Conservation (phyloP, 2,329 filamentous ascomycete genomes). For the Microsporum canis region DNA sequence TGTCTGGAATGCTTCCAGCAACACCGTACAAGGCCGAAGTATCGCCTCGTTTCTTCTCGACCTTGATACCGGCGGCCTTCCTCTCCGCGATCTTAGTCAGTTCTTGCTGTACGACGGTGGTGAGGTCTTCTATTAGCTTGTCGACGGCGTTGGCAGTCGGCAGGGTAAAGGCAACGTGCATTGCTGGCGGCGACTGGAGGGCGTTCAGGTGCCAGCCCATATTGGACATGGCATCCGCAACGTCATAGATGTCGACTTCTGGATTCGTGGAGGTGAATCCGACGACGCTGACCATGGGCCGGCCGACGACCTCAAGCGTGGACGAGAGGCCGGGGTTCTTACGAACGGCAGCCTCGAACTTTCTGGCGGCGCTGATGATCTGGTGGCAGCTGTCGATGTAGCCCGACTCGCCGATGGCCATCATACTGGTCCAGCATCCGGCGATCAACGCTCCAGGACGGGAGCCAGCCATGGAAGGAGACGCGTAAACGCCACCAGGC, state of each 20-base stretch:
- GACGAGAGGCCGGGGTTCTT: slow-evolving; percentile 55
- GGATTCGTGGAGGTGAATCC: slow-evolving; percentile 64
- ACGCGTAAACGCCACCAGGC: slow-evolving; percentile 92
- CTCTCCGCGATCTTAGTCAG: slow-evolving; percentile 69
- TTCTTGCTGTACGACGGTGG: slow-evolving; percentile 51
- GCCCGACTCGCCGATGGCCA: slow-evolving; percentile 75
- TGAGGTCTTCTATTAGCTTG: slow-evolving; percentile 59
- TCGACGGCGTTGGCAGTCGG: slow-evolving; percentile 76
- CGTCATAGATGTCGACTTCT: slow-evolving; percentile 80
- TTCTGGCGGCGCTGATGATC: slow-evolving; percentile 79
- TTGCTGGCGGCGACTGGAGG: slow-evolving; percentile 78
- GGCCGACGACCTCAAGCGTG: slow-evolving; percentile 70
- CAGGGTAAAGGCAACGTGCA: slow-evolving; percentile 87
- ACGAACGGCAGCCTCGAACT: slow-evolving; percentile 63
- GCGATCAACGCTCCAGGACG: slow-evolving; percentile 89
- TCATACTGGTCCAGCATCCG: slow-evolving; percentile 86
- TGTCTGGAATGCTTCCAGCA: slow-evolving; percentile 87
- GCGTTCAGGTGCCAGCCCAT: slow-evolving; percentile 95
- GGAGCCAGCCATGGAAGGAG: slow-evolving; percentile 80
- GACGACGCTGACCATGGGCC: slow-evolving; percentile 79
- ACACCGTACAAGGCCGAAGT: slow-evolving; percentile 87
- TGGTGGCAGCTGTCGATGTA: slow-evolving; percentile 78
- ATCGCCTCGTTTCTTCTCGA: slow-evolving; percentile 48
- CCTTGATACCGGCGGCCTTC: slow-evolving; percentile 47
- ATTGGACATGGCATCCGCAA: slow-evolving; percentile 73